Conservation (phyloP, 179 eudicot species). For the Corrigiola litoralis region DNA sequence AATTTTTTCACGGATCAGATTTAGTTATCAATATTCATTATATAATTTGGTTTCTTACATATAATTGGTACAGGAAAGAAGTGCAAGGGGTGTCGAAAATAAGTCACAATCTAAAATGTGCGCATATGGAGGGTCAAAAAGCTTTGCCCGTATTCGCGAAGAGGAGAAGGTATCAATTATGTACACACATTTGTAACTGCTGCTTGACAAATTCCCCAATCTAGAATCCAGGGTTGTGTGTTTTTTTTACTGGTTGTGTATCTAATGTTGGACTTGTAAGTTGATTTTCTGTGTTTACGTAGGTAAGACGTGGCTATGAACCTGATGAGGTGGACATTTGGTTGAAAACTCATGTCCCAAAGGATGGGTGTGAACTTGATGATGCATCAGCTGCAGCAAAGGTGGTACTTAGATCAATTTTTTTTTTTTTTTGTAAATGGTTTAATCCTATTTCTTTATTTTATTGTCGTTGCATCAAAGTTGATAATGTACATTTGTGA, state of each 20-base stretch:
- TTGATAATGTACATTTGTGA: too few relatives aligned
- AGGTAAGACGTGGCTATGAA: not conserved
- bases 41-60: too few relatives aligned
- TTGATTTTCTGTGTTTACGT: too few relatives aligned
- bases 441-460: too few relatives aligned
- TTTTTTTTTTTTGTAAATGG: too few relatives aligned
- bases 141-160: not conserved
- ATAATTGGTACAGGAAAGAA: not conserved
- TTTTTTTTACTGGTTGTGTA: too few relatives aligned
- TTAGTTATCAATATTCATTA: not conserved
- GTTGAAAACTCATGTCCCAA: not conserved
- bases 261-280: not conserved
- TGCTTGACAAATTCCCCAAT: too few relatives aligned
- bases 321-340: not conserved
- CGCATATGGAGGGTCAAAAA: not conserved
- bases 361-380: not conserved
- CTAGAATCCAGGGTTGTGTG: too few relatives aligned
- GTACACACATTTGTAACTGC: too few relatives aligned
- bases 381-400: not conserved
- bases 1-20: not conserved
- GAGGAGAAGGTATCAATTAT: not conserved
- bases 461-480: not conserved
- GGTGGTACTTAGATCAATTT: not conserved
- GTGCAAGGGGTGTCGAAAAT: not conserved
- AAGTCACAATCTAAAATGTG: not conserved